A percentile compares a stretch with the other conserved stretches of the same genome.
phyloP scores from a whole-genome alignment of 768 basidiomycete species.

The Podaxis sp. region DNA sequence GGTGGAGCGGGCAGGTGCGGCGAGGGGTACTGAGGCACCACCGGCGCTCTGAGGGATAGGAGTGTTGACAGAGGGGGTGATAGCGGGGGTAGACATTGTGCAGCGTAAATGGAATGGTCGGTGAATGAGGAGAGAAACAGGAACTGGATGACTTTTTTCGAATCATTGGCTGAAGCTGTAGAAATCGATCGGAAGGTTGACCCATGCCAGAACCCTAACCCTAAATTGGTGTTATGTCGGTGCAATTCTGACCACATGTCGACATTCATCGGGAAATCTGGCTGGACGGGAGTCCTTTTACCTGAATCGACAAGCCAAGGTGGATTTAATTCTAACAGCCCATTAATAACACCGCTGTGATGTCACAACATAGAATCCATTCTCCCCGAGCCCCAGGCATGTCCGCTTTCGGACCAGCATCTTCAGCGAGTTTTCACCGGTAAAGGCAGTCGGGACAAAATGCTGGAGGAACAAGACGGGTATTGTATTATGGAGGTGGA shows the following conservation, averaged over 20 bases:
- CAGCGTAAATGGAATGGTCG: conserved; percentile 3
- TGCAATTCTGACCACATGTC: neutral
- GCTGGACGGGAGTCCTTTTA: neutral
- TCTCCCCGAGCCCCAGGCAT: neutral
- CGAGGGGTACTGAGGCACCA: conserved; percentile 33
- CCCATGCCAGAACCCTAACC: conserved; percentile 25
- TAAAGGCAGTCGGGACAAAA: neutral
- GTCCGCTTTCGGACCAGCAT: neutral
- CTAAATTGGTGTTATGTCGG: conserved; percentile 16
- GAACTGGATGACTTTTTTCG: conserved; percentile 9
- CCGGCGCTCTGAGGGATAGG: conserved; percentile 36
- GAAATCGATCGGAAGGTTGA: conserved; percentile 15
- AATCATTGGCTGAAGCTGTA: conserved; percentile 14
- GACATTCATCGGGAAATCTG: neutral
- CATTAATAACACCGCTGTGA: neutral
- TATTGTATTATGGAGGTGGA: neutral
- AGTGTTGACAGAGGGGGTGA: conserved; percentile 28
- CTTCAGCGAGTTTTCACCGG: neutral
- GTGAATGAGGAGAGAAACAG: conserved; percentile 8
- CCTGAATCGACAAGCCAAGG: neutral
- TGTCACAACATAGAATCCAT: neutral
- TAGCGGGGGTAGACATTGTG: conserved; percentile 24
- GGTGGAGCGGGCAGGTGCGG: conserved; percentile 51
- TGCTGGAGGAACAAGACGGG: neutral
- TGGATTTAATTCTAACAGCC: neutral